These are phyloP conservation scores for Dactylellina cionopaga DNA, from an alignment of 2,329 filamentous ascomycete species.

Conservation along the genomic window DNA sequence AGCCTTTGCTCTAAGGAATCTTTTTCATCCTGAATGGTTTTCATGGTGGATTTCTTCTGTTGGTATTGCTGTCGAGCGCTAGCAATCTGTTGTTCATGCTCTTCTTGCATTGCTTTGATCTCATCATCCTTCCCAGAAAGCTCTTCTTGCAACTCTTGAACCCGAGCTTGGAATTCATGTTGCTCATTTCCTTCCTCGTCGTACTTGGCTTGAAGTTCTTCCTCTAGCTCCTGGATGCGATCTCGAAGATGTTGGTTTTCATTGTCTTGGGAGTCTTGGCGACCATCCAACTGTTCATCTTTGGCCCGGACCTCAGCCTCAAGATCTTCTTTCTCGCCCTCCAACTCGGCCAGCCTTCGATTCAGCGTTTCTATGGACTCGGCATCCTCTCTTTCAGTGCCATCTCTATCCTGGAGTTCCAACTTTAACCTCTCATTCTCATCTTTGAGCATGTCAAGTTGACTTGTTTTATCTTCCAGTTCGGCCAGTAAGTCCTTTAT, in stretches of 20 bases:
- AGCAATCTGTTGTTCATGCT: conserved; percentile 39
- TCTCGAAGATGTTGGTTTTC: conserved; percentile 68
- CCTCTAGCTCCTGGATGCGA: conserved; percentile 68
- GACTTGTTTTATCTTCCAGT: conserved; percentile 68
- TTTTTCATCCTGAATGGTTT: conserved; percentile 45
- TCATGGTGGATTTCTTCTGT: conserved; percentile 46
- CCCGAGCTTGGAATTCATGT: conserved; percentile 21
- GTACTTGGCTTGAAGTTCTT: conserved; percentile 58
- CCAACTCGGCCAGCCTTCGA: conserved; percentile 63
- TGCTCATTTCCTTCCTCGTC: conserved; percentile 53
- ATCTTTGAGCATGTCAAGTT: conserved; percentile 60
- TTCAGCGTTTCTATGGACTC: conserved; percentile 57
- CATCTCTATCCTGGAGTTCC: conserved; percentile 66
- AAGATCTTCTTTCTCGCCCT: conserved; percentile 78
- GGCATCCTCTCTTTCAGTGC: conserved; percentile 58
- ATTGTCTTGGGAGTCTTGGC: conserved; percentile 60
- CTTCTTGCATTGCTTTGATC: conserved; percentile 35
- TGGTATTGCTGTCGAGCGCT: conserved; percentile 46
- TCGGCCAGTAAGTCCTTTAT: conserved; percentile 68
- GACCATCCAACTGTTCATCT: conserved; percentile 74
- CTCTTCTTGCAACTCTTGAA: conserved; percentile 38
- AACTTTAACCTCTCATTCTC: conserved; percentile 71
- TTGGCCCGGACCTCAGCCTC: conserved; percentile 80
- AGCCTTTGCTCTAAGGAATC: conserved; percentile 30
- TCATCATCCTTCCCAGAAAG: conserved; percentile 41